Percentiles rank a stretch among this genome's conserved stretches.
Conservation (phyloP, 352 stramenopile genomes). For the Phytophthora meadii region DNA sequence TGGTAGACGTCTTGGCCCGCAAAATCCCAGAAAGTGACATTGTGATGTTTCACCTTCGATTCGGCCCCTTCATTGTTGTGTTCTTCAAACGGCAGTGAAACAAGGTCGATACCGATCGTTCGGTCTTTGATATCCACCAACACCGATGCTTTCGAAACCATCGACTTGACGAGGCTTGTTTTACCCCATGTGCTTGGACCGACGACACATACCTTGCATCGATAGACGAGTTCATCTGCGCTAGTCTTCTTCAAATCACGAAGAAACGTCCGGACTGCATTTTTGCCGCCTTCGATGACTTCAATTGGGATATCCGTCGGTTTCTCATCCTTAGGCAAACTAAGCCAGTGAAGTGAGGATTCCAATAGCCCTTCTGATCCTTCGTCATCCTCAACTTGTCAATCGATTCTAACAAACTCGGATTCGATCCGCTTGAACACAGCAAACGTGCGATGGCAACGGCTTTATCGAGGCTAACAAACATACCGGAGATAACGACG, state of each 20-base stretch:
- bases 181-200: constrained; percentile 27
- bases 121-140: neutral
- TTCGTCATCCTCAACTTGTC: no score
- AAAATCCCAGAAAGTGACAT: constrained; percentile 30
- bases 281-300: constrained; percentile 7
- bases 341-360: no score
- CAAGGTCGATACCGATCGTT: constrained; percentile 19
- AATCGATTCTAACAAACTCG: no score
- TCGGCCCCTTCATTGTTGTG: neutral
- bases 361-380: no score
- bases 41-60: neutral
- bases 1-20: constrained; percentile 33
- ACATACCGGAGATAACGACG: no score
- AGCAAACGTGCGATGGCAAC: no score
- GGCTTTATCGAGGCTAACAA: no score
- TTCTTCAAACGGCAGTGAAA: constrained; percentile 1
- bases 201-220: constrained; percentile 20
- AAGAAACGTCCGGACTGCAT: constrained; percentile 9
- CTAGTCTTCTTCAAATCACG: constrained; percentile 7
- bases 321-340: neutral
- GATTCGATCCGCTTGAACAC: no score
- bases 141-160: neutral
- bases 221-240: neutral
- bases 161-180: constrained; percentile 16
- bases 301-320: constrained; percentile 1